Evolutionary conservation across 345 rosid species (phyloP), one percentile per base, ranked within the genome.

Genomic region (Eucalyptus virginea): DNA sequence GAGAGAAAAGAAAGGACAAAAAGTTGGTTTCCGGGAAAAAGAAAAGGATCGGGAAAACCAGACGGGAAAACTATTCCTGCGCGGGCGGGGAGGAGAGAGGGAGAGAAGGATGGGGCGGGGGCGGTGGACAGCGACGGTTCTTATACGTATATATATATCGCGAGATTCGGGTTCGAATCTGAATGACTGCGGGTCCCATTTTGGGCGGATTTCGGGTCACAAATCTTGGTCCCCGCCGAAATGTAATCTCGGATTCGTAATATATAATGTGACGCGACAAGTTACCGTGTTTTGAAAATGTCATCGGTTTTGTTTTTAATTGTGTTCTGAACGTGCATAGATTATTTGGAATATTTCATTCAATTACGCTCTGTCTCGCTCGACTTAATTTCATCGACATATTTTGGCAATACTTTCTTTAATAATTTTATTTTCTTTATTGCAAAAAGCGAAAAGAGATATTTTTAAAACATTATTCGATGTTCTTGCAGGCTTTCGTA

Each of bases 361-460:
- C 37, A 4, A n/a, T n/a, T 14, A n/a, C 23, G 1, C 17, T 72
- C 2, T 37, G 0, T 11, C 45, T 18, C 14, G 28, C 7, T 34
- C 3, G 1, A 37, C 81, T 0, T 19, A 2, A 1, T 7, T 18
- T 10, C 8, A 5, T 72, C 11, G 4, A 19, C 26, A 3, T 34
- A 34, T 18, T 72, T 72, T 19, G 81, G 0, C 28, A 3, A 10
- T 72, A 11, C 15, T 37, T 72, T 37, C 1, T 34, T 19, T 19
- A 37, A 37, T 34, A 4, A 37, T 19, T 34, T 2, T 5, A 19
- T 72, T 37, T 72, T 32, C 26, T 19, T 21, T 52, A 0, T 21
- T 8, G 26, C 58, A 52, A 52, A 52, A 52, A 8, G 11, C 1
- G 0, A 52, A 52, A 19, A 21, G 2, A 52, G 0, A 8, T 7